Evolutionary conservation across 768 basidiomycete species (phyloP).

Genomic region (Lactarius hatsudake): DNA sequence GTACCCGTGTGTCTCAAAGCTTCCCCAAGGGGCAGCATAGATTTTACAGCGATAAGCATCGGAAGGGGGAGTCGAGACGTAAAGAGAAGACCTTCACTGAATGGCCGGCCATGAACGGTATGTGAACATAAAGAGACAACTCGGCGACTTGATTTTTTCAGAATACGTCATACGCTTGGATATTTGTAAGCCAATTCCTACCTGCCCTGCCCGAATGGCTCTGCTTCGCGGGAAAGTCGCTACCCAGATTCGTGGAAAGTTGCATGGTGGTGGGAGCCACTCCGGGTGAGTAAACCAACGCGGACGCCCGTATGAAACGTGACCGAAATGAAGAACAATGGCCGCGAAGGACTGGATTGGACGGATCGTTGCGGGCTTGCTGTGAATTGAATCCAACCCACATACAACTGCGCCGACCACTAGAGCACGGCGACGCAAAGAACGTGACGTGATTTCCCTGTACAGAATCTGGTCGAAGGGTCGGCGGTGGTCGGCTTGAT

Average conservation of each 20-base stretch:
- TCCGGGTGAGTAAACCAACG: neutral
- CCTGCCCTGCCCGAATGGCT: too few relatives aligned
- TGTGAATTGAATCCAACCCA: neutral
- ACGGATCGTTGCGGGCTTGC: neutral
- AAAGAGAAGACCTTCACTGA: neutral
- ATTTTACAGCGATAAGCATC: neutral
- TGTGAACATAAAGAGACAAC: neutral
- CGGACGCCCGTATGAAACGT: neutral
- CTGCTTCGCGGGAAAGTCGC: too few relatives aligned
- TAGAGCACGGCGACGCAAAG: neutral
- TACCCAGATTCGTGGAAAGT: neutral
- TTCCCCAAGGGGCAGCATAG: neutral
- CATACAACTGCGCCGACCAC: neutral
- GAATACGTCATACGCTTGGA: neutral
- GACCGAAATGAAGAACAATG: neutral
- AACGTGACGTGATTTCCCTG: neutral
- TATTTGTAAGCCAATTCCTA: neutral
- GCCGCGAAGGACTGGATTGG: neutral
- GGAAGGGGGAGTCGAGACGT: neutral
- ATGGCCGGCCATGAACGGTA: neutral
- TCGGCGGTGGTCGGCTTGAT: neutral
- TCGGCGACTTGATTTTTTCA: neutral
- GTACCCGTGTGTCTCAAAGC: neutral
- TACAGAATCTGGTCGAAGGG: neutral
- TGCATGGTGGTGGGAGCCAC: neutral